These are phyloP conservation scores for Cladosporium austrohemisphaericum DNA, from an alignment of 2,329 filamentous ascomycete genomes.

Conservation along the genomic window DNA sequence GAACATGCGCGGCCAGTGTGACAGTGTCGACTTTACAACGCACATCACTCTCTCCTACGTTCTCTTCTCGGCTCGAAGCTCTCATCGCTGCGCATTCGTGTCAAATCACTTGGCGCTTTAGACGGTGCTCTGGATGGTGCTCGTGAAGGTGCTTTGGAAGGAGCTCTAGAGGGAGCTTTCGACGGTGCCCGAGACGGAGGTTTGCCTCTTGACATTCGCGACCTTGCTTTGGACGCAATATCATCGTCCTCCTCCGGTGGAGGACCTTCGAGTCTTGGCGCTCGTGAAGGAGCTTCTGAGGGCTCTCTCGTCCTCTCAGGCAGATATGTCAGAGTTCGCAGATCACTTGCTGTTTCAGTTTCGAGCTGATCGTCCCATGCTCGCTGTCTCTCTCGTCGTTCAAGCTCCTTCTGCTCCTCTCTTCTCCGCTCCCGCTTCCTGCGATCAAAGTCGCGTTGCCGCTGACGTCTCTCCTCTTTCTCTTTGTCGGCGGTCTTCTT, in stretches of 20 bases:
- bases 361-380: conserved; percentile 9
- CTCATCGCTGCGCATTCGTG: conserved; percentile 2
- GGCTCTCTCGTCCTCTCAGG: conserved; percentile 10
- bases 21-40: no score
- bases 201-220: conserved; percentile 3
- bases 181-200: conserved; percentile 5
- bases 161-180: neutral
- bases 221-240: conserved; percentile 7
- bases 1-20: no score
- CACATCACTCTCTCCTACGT: neutral
- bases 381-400: conserved; percentile 5
- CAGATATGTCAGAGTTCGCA: conserved; percentile 13
- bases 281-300: conserved; percentile 10
- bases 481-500: conserved; percentile 17
- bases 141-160: neutral
- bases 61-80: conserved; percentile 9
- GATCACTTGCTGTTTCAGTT: conserved; percentile 12
- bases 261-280: conserved; percentile 2
- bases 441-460: conserved; percentile 14
- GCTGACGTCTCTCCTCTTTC: conserved; percentile 9
- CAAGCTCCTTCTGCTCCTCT: conserved; percentile 14
- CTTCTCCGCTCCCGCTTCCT: conserved; percentile 15
- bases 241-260: conserved; percentile 6
- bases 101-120: conserved; percentile 1
- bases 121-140: neutral